These are phyloP conservation scores for Fusarium duplospermum DNA, from an alignment of 2,329 filamentous ascomycete species.

Conservation along the genomic window DNA sequence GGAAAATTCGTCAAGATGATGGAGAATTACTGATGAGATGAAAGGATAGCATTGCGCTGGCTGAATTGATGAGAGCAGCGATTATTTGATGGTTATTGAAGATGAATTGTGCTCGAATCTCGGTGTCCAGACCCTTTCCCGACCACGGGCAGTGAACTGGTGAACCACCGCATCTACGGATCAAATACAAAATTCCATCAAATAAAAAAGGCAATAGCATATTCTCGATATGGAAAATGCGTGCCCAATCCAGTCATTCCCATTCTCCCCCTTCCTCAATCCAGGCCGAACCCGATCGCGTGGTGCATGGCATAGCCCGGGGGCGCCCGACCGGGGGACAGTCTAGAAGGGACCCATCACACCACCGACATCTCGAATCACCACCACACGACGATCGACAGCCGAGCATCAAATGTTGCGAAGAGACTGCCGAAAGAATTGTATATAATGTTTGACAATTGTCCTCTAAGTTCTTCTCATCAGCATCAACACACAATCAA, in stretches of 20 bases:
- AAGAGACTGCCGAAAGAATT: neutral
- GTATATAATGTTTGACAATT: conserved; percentile 16
- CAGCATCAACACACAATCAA: neutral
- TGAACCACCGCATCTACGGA: neutral
- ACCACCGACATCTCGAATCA: conserved; percentile 34
- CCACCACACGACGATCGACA: conserved; percentile 21
- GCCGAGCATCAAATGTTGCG: conserved; percentile 9
- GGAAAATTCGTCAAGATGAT: neutral
- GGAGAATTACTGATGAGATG: neutral
- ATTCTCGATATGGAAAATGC: neutral
- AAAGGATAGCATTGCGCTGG: neutral
- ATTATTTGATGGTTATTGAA: neutral
- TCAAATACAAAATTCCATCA: neutral
- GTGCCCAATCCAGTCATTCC: conserved; percentile 1
- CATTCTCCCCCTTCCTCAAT: neutral
- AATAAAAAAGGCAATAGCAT: neutral
- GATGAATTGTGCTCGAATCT: neutral
- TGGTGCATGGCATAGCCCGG: conserved; percentile 20
- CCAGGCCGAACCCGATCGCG: conserved; percentile 16
- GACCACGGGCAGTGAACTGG: too few relatives aligned
- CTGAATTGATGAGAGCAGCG: neutral
- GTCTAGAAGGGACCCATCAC: conserved; percentile 15
- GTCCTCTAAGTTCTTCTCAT: neutral
- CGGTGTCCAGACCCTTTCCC: too few relatives aligned
- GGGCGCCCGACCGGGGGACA: conserved; percentile 24